phyloP scores from a whole-genome alignment of 2,329 filamentous ascomycete genomes.

The Alternaria sp. region DNA sequence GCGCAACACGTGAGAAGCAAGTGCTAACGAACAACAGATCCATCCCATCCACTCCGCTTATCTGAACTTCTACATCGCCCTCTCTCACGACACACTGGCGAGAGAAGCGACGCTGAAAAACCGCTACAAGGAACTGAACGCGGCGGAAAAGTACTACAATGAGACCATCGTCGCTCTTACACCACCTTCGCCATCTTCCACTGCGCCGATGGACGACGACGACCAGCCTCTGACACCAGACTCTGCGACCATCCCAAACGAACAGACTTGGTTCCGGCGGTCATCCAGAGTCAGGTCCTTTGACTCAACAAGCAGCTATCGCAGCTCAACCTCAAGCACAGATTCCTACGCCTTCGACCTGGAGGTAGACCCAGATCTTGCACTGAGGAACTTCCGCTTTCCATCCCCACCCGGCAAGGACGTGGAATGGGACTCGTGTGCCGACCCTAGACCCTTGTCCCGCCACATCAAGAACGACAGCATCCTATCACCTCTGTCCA shows the following conservation, averaged over 20 bases:
- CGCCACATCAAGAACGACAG: background rate
- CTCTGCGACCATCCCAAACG: slow-evolving; percentile 23
- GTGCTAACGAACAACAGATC: slow-evolving; percentile 25
- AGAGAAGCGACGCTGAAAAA: slow-evolving; percentile 42
- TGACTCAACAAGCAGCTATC: slow-evolving; percentile 17
- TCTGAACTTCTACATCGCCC: slow-evolving; percentile 48
- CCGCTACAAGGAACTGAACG: slow-evolving; percentile 38
- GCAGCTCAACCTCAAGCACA: slow-evolving; percentile 29
- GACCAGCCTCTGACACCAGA: slow-evolving; percentile 25
- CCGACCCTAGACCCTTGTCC: background rate
- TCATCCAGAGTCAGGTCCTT: slow-evolving; percentile 29
- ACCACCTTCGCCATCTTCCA: slow-evolving; percentile 1
- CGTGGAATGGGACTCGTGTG: background rate
- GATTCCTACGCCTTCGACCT: slow-evolving; percentile 24
- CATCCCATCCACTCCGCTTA: slow-evolving; percentile 45
- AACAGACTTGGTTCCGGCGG: slow-evolving; percentile 14
- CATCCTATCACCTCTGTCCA: slow-evolving; percentile 3
- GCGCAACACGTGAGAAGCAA: background rate
- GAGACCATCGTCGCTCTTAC: slow-evolving; percentile 37
- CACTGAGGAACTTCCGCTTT: slow-evolving; percentile 4
- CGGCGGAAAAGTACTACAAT: slow-evolving; percentile 45
- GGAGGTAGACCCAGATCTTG: slow-evolving; percentile 13
- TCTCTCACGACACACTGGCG: slow-evolving; percentile 47
- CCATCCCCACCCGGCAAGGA: slow-evolving; percentile 5
- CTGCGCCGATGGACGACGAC: slow-evolving; percentile 20